Percentiles rank a stretch among this genome's conserved stretches.
These are phyloP conservation scores for Aspergillus wentii DNA, from an alignment of 495 filamentous ascomycete genomes.

Conservation along the genomic window DNA sequence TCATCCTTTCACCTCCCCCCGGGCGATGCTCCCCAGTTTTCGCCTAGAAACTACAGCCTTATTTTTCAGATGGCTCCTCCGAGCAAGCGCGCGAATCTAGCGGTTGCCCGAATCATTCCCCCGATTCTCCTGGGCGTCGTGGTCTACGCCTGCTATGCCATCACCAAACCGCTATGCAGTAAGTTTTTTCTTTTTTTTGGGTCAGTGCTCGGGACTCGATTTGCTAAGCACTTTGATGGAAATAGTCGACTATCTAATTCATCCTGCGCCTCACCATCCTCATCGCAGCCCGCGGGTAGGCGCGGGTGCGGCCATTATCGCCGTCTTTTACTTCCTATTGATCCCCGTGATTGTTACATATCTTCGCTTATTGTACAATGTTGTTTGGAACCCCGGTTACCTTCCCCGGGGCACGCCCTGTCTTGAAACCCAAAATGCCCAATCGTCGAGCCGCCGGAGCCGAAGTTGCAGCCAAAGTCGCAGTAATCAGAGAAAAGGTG, in stretches of 20 bases:
- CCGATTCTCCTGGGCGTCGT: slow-evolving; percentile 51
- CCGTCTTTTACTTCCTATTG: slow-evolving; percentile 66
- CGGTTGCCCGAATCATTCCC: slow-evolving; percentile 54
- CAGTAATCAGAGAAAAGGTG: too few species aligned
- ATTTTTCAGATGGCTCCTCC: slow-evolving; percentile 25
- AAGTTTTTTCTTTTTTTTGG: slow-evolving; percentile 11
- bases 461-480: slow-evolving; percentile 14
- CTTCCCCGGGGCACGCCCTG: slow-evolving; percentile 50
- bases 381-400: slow-evolving; percentile 64
- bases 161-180: slow-evolving; percentile 57
- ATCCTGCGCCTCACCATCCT: slow-evolving; percentile 36
- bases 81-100: slow-evolving; percentile 46
- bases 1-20: too few species aligned
- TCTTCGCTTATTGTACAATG: slow-evolving; percentile 58
- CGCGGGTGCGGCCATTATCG: slow-evolving; percentile 62
- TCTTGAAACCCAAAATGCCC: slow-evolving; percentile 10
- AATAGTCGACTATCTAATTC: slow-evolving; percentile 61
- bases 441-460: slow-evolving; percentile 10
- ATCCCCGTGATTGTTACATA: slow-evolving; percentile 63
- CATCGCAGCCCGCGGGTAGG: slow-evolving; percentile 37
- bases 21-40: too few species aligned
- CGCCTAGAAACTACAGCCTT: too few species aligned
- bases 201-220: neutral
- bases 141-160: slow-evolving; percentile 58
- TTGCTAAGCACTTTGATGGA: neutral